Percentiles rank a stretch among this genome's conserved stretches.
These are phyloP conservation scores for Hypocreales sp. DNA, from an alignment of 2,329 filamentous ascomycete species.

Conservation along the genomic window DNA sequence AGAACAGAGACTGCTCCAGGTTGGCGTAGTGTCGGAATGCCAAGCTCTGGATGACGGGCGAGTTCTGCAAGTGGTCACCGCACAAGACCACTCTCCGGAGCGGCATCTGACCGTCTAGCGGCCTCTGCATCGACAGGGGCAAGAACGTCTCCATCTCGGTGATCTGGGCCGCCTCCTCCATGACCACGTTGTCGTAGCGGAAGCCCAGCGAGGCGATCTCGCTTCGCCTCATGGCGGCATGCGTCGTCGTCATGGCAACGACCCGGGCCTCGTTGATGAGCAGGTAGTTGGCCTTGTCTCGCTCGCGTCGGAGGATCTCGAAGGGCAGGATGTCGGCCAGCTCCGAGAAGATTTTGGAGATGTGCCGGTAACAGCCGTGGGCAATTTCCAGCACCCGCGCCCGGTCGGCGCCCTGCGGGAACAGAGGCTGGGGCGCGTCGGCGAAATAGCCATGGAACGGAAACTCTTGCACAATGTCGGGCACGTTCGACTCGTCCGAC, in stretches of 20 bases:
- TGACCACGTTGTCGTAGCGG: conserved; percentile 92
- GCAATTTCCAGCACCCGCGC: conserved; percentile 61
- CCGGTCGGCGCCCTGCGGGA: conserved; percentile 49
- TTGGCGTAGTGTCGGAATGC: conserved; percentile 93
- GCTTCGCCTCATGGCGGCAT: conserved; percentile 83
- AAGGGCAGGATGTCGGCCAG: conserved; percentile 89
- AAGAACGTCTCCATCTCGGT: conserved; percentile 97
- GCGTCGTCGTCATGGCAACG: conserved; percentile 96
- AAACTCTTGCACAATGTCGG: conserved; percentile 57
- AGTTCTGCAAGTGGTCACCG: conserved; percentile 94
- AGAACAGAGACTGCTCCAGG: conserved; percentile 89
- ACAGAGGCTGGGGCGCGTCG: conserved; percentile 74
- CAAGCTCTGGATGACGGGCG: conserved; percentile 84
- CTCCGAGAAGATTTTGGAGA: conserved; percentile 80
- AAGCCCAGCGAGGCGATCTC: conserved; percentile 90
- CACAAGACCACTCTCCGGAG: conserved; percentile 83
- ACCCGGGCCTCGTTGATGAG: conserved; percentile 93
- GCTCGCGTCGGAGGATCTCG: conserved; percentile 75
- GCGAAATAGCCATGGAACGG: conserved; percentile 83
- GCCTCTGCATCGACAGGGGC: conserved; percentile 79
- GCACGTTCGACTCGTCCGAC: conserved; percentile 35
- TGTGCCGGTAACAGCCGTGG: conserved; percentile 74
- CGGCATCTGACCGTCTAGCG: conserved; percentile 53
- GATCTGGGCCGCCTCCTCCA: conserved; percentile 97
- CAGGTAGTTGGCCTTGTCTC: conserved; percentile 92